Evolutionary conservation across 306 rosid species (phyloP).

Genomic region (Canavalia gladiata): DNA sequence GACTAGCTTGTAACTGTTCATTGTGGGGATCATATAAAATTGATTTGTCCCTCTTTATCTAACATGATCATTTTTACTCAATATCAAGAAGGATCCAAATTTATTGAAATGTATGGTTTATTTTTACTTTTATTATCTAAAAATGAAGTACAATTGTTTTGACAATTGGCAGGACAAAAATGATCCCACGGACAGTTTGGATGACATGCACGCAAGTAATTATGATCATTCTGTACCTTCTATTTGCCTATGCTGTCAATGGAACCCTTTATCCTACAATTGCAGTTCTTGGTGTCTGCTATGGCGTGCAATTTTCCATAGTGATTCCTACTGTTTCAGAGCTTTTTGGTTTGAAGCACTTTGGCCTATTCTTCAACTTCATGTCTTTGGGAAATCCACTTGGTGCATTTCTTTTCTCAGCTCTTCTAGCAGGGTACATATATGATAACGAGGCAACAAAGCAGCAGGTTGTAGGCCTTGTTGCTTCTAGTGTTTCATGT

Average conservation of each 20-base stretch:
- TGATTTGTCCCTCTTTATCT: too few species aligned
- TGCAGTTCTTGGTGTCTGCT: slow-evolving; percentile 80
- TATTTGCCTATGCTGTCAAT: slow-evolving; percentile 68
- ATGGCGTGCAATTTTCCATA: slow-evolving; percentile 74
- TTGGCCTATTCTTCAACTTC: slow-evolving; percentile 72
- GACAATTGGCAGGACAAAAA: slow-evolving; percentile 61
- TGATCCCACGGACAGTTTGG: slow-evolving; percentile 80
- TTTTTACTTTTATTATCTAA: background rate
- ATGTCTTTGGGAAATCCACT: slow-evolving; percentile 79
- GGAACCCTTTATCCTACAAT: slow-evolving; percentile 74
- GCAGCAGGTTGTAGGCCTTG: slow-evolving; percentile 58
- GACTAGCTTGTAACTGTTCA: too few species aligned
- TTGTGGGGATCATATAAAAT: too few species aligned
- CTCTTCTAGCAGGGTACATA: slow-evolving; percentile 74
- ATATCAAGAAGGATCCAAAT: too few species aligned
- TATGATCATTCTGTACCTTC: slow-evolving; percentile 68
- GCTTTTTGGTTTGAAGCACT: slow-evolving; percentile 79
- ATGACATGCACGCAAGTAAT: slow-evolving; percentile 75
- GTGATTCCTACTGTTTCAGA: slow-evolving; percentile 92
- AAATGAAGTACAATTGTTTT: background rate
- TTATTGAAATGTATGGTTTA: background rate
- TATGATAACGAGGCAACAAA: slow-evolving; percentile 78
- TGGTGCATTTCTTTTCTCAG: slow-evolving; percentile 84
- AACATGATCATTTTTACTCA: too few species aligned
- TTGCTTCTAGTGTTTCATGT: slow-evolving; percentile 56